A percentile compares a stretch with the other conserved stretches of the same genome.
Evolutionary conservation across 768 basidiomycete genomes (phyloP).

Genomic region (Lactarius akahatsu): DNA sequence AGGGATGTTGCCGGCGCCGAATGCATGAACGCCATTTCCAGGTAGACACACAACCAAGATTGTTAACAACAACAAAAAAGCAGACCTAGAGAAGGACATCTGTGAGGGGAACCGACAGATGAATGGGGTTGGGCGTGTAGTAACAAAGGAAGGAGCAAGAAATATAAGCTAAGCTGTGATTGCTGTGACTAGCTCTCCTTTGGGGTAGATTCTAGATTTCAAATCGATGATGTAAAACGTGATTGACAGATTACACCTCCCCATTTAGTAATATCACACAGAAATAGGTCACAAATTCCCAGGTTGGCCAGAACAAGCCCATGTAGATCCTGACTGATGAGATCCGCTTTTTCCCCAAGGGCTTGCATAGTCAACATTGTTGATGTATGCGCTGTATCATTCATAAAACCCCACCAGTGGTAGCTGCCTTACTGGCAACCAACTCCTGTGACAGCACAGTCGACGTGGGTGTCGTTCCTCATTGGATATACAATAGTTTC

Average conservation of each 20-base stretch:
- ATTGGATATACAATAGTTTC: background rate
- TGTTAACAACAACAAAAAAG: slow-evolving; percentile 44
- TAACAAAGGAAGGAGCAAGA: background rate
- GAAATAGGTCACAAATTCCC: background rate
- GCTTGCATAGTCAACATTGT: background rate
- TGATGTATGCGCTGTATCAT: too few species aligned
- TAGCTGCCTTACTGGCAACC: background rate
- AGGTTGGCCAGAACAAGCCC: too few species aligned
- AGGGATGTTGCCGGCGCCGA: slow-evolving; percentile 87
- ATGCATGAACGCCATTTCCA: slow-evolving; percentile 62
- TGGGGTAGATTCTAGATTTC: background rate
- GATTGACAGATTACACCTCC: background rate
- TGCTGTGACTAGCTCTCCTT: background rate
- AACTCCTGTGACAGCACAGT: background rate
- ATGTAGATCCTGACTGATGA: too few species aligned
- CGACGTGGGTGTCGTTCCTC: background rate
- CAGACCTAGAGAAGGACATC: slow-evolving; percentile 18
- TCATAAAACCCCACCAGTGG: too few species aligned
- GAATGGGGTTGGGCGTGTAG: background rate
- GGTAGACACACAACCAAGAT: slow-evolving; percentile 55
- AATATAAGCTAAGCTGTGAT: background rate
- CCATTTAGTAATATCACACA: background rate
- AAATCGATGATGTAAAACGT: slow-evolving; percentile 3
- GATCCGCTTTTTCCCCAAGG: too few species aligned
- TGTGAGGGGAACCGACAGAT: background rate